Evolutionary conservation across 202 grass and related monocot species (phyloP), one percentile per base, ranked within the genome.

Genomic region (Saccharum hybrid): DNA sequence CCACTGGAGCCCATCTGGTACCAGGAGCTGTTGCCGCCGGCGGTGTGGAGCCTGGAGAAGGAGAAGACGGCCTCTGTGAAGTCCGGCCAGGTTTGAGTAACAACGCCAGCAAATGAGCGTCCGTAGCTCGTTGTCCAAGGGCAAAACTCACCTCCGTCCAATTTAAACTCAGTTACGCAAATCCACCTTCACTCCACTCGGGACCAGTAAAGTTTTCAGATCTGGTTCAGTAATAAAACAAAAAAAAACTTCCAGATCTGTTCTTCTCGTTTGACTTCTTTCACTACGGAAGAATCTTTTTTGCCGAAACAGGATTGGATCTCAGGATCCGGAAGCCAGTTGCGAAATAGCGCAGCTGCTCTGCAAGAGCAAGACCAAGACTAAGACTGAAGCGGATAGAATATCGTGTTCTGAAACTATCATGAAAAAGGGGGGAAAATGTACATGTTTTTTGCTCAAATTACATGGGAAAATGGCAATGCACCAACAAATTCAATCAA

Each of bases 381-480:
- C 11, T 69, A 26, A 5, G 30, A 4, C 34, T 28, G 28, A 36
- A 16, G 15, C 10, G 26, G 34, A 57, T 6, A 59, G 16, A 60
- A 60, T 60, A 60, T 46, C 26, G 3, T 39, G n/a, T 74, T 48
- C 43, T 31, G 0, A 39, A 74, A 31, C 42, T 60, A 63, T 13
- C 68, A 4, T 3, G 54, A 19, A 9, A 21, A 43, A 26, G 23
- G 28, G n/a, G 18, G 2, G 0, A 2, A 48, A 69, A 89, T 90
- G 63, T 83, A 79, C 84, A 72, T 22, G 3, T 36, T 15, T 51
- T 15, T 45, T 82, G 42, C 74, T 68, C 79, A 70, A 81, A 81
- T 72, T 76, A 76, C 73, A 72, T 31, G 7, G 0, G 5, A 2
- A 63, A 59, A 71, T 66, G 8, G 45, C 67, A 10, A 48, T 43